phyloP scores from a whole-genome alignment of 345 rosid genomes.

The Melaleuca alternifolia region DNA sequence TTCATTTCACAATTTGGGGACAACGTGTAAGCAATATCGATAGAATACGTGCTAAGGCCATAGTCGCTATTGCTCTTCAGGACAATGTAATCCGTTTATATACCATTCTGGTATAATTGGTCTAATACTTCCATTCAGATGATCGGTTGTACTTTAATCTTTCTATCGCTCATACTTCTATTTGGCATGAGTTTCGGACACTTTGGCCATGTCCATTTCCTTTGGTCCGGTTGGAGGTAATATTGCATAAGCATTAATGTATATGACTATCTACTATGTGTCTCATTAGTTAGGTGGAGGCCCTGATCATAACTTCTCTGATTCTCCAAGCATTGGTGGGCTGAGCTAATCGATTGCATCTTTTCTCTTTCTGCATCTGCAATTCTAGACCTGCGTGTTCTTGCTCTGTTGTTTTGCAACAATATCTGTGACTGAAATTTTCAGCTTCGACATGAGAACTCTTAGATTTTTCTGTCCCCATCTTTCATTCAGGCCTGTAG shows the following conservation, averaged over 20 bases:
- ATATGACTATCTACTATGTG: constrained; percentile 3
- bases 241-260: background rate
- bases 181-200: background rate
- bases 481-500: background rate
- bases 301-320: constrained; percentile 6
- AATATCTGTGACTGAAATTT: background rate
- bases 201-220: background rate
- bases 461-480: background rate
- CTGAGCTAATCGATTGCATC: background rate
- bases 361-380: background rate
- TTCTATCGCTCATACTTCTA: background rate
- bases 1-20: background rate
- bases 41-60: background rate
- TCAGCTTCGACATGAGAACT: background rate
- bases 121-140: background rate
- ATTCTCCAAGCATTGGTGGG: constrained; percentile 5
- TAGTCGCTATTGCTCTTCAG: background rate
- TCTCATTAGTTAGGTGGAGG: background rate
- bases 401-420: background rate
- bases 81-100: background rate
- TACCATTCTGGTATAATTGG: background rate
- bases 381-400: background rate
- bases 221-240: background rate
- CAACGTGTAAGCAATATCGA: background rate
- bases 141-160: background rate